Evolutionary conservation across 305 asterid genomes (phyloP).

Genomic region (Fraxinus sp.): DNA sequence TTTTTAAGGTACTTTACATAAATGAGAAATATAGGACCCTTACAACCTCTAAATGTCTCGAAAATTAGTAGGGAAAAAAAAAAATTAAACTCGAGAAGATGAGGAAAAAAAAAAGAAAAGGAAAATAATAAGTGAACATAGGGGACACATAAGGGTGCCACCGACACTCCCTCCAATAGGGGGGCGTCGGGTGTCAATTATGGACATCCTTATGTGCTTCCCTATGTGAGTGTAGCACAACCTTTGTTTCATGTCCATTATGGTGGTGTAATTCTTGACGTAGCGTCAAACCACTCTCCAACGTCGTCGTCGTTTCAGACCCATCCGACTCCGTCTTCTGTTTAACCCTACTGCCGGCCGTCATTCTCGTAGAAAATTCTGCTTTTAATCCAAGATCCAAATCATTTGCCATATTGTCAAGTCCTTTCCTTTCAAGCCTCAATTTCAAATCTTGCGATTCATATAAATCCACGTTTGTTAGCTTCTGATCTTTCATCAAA

Average conservation of each 20-base stretch:
- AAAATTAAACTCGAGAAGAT: background rate
- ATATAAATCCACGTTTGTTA: constrained; percentile 14
- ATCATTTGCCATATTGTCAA: constrained; percentile 21
- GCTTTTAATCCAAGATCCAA: constrained; percentile 34
- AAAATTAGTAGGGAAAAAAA: too few species aligned
- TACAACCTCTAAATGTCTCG: background rate
- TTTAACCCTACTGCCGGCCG: constrained; percentile 26
- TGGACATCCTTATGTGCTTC: too few species aligned
- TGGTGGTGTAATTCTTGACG: constrained; percentile 23
- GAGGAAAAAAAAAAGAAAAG: background rate
- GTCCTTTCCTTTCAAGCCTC: constrained; percentile 22
- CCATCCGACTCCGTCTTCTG: constrained; percentile 37
- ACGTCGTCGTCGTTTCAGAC: constrained; percentile 57
- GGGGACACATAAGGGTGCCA: too few species aligned
- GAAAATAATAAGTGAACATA: too few species aligned
- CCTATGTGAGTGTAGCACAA: too few species aligned
- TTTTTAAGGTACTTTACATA: background rate
- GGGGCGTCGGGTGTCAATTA: too few species aligned
- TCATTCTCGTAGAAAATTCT: constrained; percentile 29
- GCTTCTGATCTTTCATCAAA: constrained; percentile 4
- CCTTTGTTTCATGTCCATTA: constrained; percentile 30
- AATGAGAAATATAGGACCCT: background rate
- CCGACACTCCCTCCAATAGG: too few species aligned
- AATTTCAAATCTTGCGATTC: constrained; percentile 24
- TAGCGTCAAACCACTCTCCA: constrained; percentile 37